These are phyloP conservation scores for Bipolaris bicolor DNA, from an alignment of 2,329 filamentous ascomycete species.

Conservation along the genomic window DNA sequence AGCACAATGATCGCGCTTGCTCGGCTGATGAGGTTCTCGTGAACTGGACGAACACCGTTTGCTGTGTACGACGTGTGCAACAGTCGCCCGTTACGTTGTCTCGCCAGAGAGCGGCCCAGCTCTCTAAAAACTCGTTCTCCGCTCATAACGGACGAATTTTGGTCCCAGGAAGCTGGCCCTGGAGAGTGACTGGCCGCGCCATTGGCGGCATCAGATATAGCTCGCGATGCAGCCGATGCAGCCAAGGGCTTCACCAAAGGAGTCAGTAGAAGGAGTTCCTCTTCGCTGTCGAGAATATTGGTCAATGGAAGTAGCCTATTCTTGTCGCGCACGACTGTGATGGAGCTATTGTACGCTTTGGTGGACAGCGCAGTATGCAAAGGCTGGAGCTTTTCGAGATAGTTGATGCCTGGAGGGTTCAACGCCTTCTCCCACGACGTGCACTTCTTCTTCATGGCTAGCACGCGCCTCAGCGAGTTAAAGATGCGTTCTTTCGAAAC, in stretches of 20 bases:
- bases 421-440: conserved; percentile 91
- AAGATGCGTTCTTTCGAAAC: conserved; percentile 81
- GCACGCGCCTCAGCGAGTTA: conserved; percentile 77
- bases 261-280: conserved; percentile 87
- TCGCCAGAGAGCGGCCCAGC: conserved; percentile 83
- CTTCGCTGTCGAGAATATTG: conserved; percentile 78
- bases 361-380: conserved; percentile 81
- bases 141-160: conserved; percentile 75
- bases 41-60: conserved; percentile 88
- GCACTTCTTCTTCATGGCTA: conserved; percentile 81
- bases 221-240: conserved; percentile 81
- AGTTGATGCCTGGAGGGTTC: conserved; percentile 79
- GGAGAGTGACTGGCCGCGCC: conserved; percentile 58
- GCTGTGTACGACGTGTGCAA: conserved; percentile 95
- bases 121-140: conserved; percentile 93
- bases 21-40: conserved; percentile 89
- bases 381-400: conserved; percentile 81
- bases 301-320: conserved; percentile 83
- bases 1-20: conserved; percentile 88
- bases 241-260: conserved; percentile 91
- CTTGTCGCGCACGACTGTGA: conserved; percentile 90
- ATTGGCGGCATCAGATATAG: conserved; percentile 65
- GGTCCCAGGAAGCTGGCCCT: conserved; percentile 63
- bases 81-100: conserved; percentile 83
- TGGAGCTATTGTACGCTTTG: conserved; percentile 87